Base-by-base conservation (phyloP, 306 rosid genomes). In the Mucuna pruriens region DNA sequence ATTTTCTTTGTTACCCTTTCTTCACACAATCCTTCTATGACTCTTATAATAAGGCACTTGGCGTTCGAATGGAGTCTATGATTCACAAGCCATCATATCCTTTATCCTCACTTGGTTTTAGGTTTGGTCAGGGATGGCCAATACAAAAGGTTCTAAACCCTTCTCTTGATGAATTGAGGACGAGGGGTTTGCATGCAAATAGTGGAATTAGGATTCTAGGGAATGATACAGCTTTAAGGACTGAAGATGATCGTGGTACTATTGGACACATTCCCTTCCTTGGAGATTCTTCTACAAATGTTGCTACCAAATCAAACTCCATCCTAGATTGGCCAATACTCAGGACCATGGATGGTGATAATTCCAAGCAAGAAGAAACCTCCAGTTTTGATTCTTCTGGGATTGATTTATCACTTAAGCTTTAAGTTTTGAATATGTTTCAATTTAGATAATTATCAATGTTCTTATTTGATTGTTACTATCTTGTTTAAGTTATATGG, bases 371-470 rank as follows among this genome's bases (percentile, higher is more conserved):
- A 11, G 73, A 31, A 29, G 84, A 76, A 23, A 62, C 22, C 5
- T 16, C 22, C 6, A 13, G 0, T 15, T 9, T 39, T 0, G 77
- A 73, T 7, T 51, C 44, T 54, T 45, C 80, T n/a, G 87, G 63
- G 55, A 82, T 90, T 45, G 94, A 90, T 85, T 75, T 90, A 74
- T 71, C 92, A 2, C 91, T 90, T 5, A 90, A 84, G 71, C 92
- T 90, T 54, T 58, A 58, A 52, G 36, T 25, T 58, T 55, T 45
- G 0, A 54, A 1, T 3, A 1, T 29, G 31, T 3, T 29, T 29
- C 31, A 29, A 29, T 29, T 29, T 29, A 29, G 31, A 29, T 29
- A 29, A 29, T 29, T 29, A 29, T 29, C 61, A 1, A 54, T 8
- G 10, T 40, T 40, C 45, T 40, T 40, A 12, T 54, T 54, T 54